Base-by-base conservation (phyloP, 768 basidiomycete species). In the Russula griseocarnosa region DNA sequence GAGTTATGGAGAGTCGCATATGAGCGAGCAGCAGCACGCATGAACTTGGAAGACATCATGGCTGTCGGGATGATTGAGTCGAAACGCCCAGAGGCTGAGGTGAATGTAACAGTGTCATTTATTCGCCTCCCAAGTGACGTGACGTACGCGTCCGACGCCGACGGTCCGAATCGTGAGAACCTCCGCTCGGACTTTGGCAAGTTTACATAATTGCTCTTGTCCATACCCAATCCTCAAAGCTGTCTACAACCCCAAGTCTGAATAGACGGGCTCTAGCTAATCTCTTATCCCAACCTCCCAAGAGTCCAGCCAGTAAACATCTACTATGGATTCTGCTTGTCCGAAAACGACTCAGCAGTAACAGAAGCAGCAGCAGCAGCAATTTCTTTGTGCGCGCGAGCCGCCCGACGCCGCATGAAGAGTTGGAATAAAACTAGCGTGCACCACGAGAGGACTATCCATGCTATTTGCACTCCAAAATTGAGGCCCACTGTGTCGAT, bases 391-490 rank as follows among this genome's bases (percentile, higher is more conserved):
- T 59, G 54, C 22, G 44, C 40, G 32, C 46, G 66, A 34, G 61
- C 58, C 30, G 58, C 36, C 34, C 58, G 40, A 50, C 58, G 53
- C 20, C 79, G 73, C 40, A 58, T 69, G 44, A 71, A 65, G 77
- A 78, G 82, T 67, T 85, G 82, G 60, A 86, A 75, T 13, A 83
- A 55, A 5, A 79, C 74, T 1, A 87, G 73, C 3, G 83, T 81
- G 32, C 82, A 71, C 67, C 80, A 81, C 3, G 86, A 86, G 22
- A 87, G 71, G 4, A 70, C 71, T 3, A 79, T 74, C 86, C 86
- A 87, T 8, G 73, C 80, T 54, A 87, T 68, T 26, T 86, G 76
- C 3, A 88, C 74, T 14, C 82, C 85, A 67, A 87, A 86, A 66
- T 85, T 85, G 61, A 82, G 65, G 2, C 85, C 86, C 14, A 88